phyloP scores from a whole-genome alignment of 1,284 basidiomycete genomes.

The Ceratobasidium papillatum region DNA sequence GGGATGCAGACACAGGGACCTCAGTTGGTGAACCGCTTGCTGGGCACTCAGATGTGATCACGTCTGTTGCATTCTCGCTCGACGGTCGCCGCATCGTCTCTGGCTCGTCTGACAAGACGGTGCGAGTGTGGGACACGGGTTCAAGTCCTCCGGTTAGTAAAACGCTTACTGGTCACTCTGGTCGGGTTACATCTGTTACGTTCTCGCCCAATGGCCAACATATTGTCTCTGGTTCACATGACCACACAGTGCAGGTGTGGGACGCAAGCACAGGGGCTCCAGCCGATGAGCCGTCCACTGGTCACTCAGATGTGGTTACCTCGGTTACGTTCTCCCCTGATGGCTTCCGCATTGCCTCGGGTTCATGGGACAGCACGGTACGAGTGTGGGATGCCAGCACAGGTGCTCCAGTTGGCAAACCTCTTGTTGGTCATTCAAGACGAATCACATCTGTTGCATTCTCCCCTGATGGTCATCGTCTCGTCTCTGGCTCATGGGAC shows the following conservation, averaged over 20 bases:
- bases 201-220: constrained; percentile 29
- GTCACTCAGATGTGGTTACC: background rate
- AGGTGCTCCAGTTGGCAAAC: background rate
- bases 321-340: constrained; percentile 26
- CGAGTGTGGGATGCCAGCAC: constrained; percentile 14
- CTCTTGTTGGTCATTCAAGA: background rate
- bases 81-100: constrained; percentile 37
- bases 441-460: constrained; percentile 3
- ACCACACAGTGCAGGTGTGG: constrained; percentile 27
- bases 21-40: background rate
- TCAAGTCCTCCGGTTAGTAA: background rate
- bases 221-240: constrained; percentile 32
- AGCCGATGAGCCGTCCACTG: background rate
- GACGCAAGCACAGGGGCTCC: background rate
- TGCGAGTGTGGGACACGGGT: constrained; percentile 30
- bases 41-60: constrained; percentile 6
- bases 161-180: constrained; percentile 12
- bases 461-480: constrained; percentile 5
- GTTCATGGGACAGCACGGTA: background rate
- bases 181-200: constrained; percentile 1
- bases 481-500: constrained; percentile 3
- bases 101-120: constrained; percentile 18
- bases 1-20: constrained; percentile 25
- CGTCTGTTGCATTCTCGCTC: constrained; percentile 14
- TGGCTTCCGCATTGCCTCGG: background rate